A percentile compares a stretch with the other conserved stretches of the same genome.
phyloP scores from a whole-genome alignment of 2,329 filamentous ascomycete genomes.

The Pseudogymnoascus sp. region DNA sequence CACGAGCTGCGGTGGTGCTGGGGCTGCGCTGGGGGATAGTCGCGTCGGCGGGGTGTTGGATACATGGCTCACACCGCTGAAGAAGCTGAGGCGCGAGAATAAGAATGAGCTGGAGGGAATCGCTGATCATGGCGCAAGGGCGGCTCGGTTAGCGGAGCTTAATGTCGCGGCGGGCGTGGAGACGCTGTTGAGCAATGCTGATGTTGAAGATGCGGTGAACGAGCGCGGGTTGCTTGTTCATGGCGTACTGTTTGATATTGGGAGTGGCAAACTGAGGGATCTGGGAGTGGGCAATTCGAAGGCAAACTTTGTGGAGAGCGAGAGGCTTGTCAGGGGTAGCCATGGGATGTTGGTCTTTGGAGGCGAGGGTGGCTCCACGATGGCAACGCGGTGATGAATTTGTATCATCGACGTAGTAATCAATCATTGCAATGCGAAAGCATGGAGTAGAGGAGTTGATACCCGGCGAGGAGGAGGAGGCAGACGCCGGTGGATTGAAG shows the following conservation, averaged over 20 bases:
- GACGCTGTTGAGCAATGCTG: slow-evolving; percentile 60
- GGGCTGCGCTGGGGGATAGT: slow-evolving; percentile 45
- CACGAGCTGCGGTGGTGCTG: slow-evolving; percentile 60
- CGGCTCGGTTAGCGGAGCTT: slow-evolving; percentile 62
- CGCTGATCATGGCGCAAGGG: slow-evolving; percentile 46
- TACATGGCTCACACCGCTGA: slow-evolving; percentile 47
- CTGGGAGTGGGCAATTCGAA: slow-evolving; percentile 36
- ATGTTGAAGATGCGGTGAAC: slow-evolving; percentile 61
- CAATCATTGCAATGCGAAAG: slow-evolving; percentile 3
- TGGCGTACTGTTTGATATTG: slow-evolving; percentile 67
- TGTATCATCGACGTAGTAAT: slow-evolving; percentile 1
- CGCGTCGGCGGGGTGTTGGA: slow-evolving; percentile 48
- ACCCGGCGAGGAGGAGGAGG: background rate
- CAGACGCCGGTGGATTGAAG: background rate
- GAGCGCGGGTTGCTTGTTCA: slow-evolving; percentile 68
- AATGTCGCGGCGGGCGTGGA: slow-evolving; percentile 67
- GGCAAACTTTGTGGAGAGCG: slow-evolving; percentile 16
- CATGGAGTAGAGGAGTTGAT: slow-evolving; percentile 7
- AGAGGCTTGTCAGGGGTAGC: slow-evolving; percentile 36
- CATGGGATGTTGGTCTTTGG: slow-evolving; percentile 47
- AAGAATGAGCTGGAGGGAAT: slow-evolving; percentile 49
- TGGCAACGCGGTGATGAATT: slow-evolving; percentile 27
- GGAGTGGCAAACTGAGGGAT: slow-evolving; percentile 41
- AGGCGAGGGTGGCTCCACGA: slow-evolving; percentile 31
- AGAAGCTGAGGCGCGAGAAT: slow-evolving; percentile 39